These are phyloP conservation scores for Farysia itapuensis DNA, from an alignment of 1,284 basidiomycete species.

Conservation along the genomic window DNA sequence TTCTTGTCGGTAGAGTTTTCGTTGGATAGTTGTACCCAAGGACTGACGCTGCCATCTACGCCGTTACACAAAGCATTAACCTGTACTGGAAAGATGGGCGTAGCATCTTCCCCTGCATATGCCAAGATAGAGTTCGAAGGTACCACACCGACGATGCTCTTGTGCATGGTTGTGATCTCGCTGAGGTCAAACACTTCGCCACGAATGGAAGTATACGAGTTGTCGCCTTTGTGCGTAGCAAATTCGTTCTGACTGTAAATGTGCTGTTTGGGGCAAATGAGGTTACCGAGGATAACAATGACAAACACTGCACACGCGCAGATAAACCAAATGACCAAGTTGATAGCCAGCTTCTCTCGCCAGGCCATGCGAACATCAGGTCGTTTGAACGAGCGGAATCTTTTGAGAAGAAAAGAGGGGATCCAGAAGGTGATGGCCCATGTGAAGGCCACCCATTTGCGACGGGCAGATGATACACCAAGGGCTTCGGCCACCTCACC, in stretches of 20 bases:
- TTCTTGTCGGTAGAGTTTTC: slow-evolving; percentile 77
- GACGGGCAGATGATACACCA: slow-evolving; percentile 75
- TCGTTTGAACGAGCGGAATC: slow-evolving; percentile 86
- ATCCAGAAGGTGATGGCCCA: slow-evolving; percentile 92
- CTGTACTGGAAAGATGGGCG: slow-evolving; percentile 90
- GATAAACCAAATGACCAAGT: slow-evolving; percentile 88
- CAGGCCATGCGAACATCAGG: slow-evolving; percentile 91
- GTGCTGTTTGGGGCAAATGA: slow-evolving; percentile 93
- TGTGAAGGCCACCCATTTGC: slow-evolving; percentile 83
- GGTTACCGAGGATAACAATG: slow-evolving; percentile 79
- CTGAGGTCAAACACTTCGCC: slow-evolving; percentile 88
- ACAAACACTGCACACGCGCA: slow-evolving; percentile 87
- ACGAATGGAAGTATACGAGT: slow-evolving; percentile 78
- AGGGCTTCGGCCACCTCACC: slow-evolving; percentile 80
- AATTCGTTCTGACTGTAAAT: slow-evolving; percentile 82
- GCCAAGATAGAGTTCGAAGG: slow-evolving; percentile 73
- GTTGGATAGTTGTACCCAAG: slow-evolving; percentile 78
- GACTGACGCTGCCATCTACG: slow-evolving; percentile 75
- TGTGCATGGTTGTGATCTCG: slow-evolving; percentile 63
- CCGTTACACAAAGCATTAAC: slow-evolving; percentile 93
- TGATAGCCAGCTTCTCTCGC: slow-evolving; percentile 95
- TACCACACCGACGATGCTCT: slow-evolving; percentile 73
- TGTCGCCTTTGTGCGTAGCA: slow-evolving; percentile 70
- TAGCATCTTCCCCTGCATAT: slow-evolving; percentile 79
- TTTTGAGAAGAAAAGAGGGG: slow-evolving; percentile 72